phyloP scores from a whole-genome alignment of 257 asterid genomes.

The Handroanthus guayacan region DNA sequence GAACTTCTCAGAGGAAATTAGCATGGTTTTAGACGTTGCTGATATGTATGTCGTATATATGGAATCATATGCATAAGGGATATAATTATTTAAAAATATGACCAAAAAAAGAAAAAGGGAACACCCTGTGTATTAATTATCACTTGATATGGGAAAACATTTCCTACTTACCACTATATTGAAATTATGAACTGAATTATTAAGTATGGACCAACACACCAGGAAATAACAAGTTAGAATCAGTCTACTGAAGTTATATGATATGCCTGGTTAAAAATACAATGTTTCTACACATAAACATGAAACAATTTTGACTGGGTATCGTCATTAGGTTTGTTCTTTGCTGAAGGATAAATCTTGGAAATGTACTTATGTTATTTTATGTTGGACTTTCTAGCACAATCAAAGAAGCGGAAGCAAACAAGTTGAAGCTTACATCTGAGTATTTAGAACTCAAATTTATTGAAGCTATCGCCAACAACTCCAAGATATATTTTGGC shows the following conservation, averaged over 20 bases:
- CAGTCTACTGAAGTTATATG: not conserved
- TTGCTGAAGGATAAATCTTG: slow-evolving; percentile 9
- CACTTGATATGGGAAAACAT: not conserved
- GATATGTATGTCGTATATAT: slow-evolving; percentile 3
- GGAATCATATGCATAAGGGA: not conserved
- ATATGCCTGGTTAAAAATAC: slow-evolving; percentile 3
- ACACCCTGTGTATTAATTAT: not conserved
- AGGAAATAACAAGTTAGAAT: not conserved
- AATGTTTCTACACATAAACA: not conserved
- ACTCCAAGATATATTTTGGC: slow-evolving; percentile 92
- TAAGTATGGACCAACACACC: not conserved
- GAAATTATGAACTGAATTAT: not conserved
- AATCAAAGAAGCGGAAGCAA: slow-evolving; percentile 90
- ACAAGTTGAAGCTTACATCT: slow-evolving; percentile 89
- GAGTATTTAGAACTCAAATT: slow-evolving; percentile 83
- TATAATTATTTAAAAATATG: not conserved
- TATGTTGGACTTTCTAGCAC: slow-evolving; percentile 54
- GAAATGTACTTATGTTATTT: slow-evolving; percentile 22
- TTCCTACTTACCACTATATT: slow-evolving; percentile 2
- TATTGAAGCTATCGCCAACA: slow-evolving; percentile 90
- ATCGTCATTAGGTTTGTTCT: not conserved
- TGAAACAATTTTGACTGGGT: not conserved
- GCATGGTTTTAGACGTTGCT: not conserved
- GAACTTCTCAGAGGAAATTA: not conserved
- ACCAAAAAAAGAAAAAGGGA: not conserved